Evolutionary conservation across 768 basidiomycete genomes (phyloP).

Genomic region (Termitomyces sp.): DNA sequence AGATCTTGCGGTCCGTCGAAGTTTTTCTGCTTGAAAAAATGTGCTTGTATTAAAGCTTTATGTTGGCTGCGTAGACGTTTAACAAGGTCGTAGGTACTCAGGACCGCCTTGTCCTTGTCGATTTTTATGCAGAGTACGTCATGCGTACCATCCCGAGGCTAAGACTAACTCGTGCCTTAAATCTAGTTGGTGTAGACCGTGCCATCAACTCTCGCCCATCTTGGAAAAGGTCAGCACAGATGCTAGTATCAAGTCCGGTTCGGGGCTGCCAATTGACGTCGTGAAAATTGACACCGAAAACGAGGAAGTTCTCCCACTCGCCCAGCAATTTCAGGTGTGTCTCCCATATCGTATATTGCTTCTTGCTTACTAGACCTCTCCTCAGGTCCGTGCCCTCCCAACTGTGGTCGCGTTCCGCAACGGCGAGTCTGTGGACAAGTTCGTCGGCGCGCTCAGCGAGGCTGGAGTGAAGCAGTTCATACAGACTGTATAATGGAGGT

Average conservation of each 20-base stretch:
- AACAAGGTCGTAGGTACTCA: slow-evolving; percentile 32
- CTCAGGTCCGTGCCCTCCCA: slow-evolving; percentile 69
- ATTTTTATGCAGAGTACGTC: slow-evolving; percentile 78
- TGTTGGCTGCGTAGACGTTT: slow-evolving; percentile 29
- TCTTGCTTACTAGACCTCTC: background rate
- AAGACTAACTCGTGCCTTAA: background rate
- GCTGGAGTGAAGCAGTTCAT: slow-evolving; percentile 42
- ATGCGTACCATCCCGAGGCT: background rate
- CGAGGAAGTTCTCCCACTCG: slow-evolving; percentile 52
- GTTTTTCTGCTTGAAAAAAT: background rate
- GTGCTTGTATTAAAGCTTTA: background rate
- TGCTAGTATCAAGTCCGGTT: slow-evolving; percentile 39
- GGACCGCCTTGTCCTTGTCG: slow-evolving; percentile 62
- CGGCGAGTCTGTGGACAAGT: slow-evolving; percentile 54
- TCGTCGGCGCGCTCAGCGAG: slow-evolving; percentile 57
- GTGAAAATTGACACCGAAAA: slow-evolving; percentile 65
- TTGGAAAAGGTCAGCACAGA: slow-evolving; percentile 56
- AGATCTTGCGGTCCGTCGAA: slow-evolving; percentile 37
- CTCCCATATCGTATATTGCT: background rate
- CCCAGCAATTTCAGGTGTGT: slow-evolving; percentile 46
- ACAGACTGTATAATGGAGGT: slow-evolving; percentile 28
- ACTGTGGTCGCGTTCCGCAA: slow-evolving; percentile 77
- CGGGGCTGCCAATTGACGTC: slow-evolving; percentile 61
- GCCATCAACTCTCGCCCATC: slow-evolving; percentile 68
- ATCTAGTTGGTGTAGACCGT: slow-evolving; percentile 76